These are phyloP conservation scores for Flammula alnicola DNA, from an alignment of 1,284 basidiomycete genomes.

Conservation along the genomic window DNA sequence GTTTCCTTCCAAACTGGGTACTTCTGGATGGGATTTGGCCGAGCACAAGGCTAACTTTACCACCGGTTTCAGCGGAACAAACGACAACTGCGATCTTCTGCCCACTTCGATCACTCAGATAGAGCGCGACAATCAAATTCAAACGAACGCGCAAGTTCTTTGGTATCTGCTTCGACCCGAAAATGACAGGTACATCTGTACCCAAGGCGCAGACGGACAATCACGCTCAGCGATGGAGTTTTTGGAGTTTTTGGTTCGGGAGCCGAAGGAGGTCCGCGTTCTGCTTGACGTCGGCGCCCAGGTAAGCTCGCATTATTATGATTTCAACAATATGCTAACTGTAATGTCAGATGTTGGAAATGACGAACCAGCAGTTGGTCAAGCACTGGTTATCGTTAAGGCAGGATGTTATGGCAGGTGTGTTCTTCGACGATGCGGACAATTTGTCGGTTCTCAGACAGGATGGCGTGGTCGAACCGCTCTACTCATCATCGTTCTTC, in stretches of 20 bases:
- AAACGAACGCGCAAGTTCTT: constrained; percentile 58
- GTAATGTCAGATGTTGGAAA: constrained; percentile 40
- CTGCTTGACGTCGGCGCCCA: constrained; percentile 63
- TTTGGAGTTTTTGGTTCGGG: constrained; percentile 36
- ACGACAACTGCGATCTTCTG: constrained; percentile 53
- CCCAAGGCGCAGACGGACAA: constrained; percentile 23
- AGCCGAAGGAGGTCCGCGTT: constrained; percentile 44
- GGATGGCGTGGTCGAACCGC: constrained; percentile 41
- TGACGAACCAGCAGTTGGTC: constrained; percentile 47
- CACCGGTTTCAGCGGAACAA: constrained; percentile 64
- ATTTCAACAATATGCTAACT: background rate
- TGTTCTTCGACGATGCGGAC: constrained; percentile 54
- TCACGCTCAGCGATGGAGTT: constrained; percentile 36
- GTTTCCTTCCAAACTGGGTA: constrained; percentile 50
- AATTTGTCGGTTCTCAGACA: constrained; percentile 45
- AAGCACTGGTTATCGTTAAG: constrained; percentile 43
- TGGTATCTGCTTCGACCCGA: constrained; percentile 47
- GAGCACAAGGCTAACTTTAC: constrained; percentile 37
- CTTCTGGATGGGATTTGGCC: constrained; percentile 59
- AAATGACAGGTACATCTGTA: constrained; percentile 45
- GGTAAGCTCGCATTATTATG: constrained; percentile 31
- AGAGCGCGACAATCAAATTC: constrained; percentile 45
- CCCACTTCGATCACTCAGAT: constrained; percentile 50
- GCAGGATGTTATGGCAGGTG: constrained; percentile 39
- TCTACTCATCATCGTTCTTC: constrained; percentile 48